phyloP scores from a whole-genome alignment of 768 basidiomycete species.

The Amanita inopinata region DNA sequence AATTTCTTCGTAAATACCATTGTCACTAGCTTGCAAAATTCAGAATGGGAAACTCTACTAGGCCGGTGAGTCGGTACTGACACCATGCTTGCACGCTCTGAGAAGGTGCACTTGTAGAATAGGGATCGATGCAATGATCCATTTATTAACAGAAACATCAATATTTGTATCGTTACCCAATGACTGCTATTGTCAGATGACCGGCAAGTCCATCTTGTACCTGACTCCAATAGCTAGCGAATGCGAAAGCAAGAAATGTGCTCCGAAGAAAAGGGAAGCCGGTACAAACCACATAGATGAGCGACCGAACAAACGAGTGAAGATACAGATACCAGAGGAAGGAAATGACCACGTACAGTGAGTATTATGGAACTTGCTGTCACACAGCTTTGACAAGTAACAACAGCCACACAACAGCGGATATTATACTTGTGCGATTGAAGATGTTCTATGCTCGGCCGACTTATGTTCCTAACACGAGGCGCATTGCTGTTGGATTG shows the following conservation, averaged over 20 bases:
- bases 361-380: too few relatives aligned
- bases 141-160: slow-evolving; percentile 67
- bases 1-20: slow-evolving; percentile 68
- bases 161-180: slow-evolving; percentile 76
- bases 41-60: slow-evolving; percentile 59
- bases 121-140: slow-evolving; percentile 67
- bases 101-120: slow-evolving; percentile 37
- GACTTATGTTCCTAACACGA: slow-evolving; percentile 36
- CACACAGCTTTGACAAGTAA: neutral
- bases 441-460: slow-evolving; percentile 66
- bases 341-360: too few relatives aligned
- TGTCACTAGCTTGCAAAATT: slow-evolving; percentile 52
- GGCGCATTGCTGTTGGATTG: slow-evolving; percentile 50
- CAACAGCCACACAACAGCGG: slow-evolving; percentile 34
- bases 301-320: slow-evolving; percentile 2
- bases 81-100: too few relatives aligned
- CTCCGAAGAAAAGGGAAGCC: neutral
- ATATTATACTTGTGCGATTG: slow-evolving; percentile 41
- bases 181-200: slow-evolving; percentile 75
- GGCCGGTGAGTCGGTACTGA: slow-evolving; percentile 38
- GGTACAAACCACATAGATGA: neutral
- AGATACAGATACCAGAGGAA: too few relatives aligned
- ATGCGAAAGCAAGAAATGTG: slow-evolving; percentile 4
- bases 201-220: slow-evolving; percentile 57
- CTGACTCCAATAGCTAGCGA: slow-evolving; percentile 17